Base-by-base conservation (phyloP, 805 yeast genomes). In the Candida rishiriensis region DNA sequence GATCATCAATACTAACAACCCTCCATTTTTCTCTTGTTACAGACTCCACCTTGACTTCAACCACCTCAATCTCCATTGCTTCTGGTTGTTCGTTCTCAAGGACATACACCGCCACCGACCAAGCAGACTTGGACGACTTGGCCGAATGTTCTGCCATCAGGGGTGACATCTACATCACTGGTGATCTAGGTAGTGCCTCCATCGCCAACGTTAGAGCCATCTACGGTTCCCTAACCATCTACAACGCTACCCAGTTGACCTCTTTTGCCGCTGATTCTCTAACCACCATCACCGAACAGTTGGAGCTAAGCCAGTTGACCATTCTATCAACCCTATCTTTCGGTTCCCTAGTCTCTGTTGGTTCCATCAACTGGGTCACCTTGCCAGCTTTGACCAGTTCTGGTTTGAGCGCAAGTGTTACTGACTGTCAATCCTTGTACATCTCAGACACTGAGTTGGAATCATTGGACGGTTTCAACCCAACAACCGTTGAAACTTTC, bases 341-440 rank as follows among this genome's bases (percentile, higher is more conserved):
- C 66, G 96, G 96, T 53, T 72, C 76, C 56, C 79, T 91, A 65
- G 73, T 81, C 64, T 76, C 86, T 53, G 95, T 89, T 54, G 96
- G 95, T 63, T 69, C 88, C 44, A 78, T 93, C 61, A 69, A 73
- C 67, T 82, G 86, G 72, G 76, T 79, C 61, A 88, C 97, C 56
- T 78, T 93, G 66, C 97, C 97, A 63, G 91, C 89, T 55, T 80
- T 91, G 61, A 68, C 72, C 55, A 60, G 68, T 43, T 78, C 89
- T 55, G 81, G 84, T 68, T 85, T 91, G 68, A 66, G 73, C 61
- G 52, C 71, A 38, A 86, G 86, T 68, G 78, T 93, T 60, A 75
- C 86, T 58, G 73, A 81, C 56, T 90, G 95, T 62, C 78, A 79
- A 63, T 69, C 78, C 46, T 75, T 91, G 56, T 64, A 72, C 64